These are phyloP conservation scores for Podila verticillata DNA, from an alignment of 192 early-diverging fungal species.

Conservation along the genomic window DNA sequence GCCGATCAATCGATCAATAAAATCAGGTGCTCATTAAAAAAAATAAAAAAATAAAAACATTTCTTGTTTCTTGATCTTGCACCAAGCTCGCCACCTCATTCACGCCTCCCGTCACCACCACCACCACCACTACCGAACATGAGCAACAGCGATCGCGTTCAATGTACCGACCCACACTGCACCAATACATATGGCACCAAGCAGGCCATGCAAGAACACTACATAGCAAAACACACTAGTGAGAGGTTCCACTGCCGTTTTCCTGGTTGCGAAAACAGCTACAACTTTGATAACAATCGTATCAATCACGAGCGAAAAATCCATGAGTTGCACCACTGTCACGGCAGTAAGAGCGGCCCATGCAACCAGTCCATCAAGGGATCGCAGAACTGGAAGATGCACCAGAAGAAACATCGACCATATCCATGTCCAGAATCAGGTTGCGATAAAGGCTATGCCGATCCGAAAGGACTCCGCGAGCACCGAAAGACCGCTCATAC, in stretches of 20 bases:
- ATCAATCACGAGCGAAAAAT: slow-evolving; percentile 1
- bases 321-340: slow-evolving; percentile 18
- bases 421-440: slow-evolving; percentile 16
- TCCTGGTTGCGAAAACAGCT: slow-evolving; percentile 6
- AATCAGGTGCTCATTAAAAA: too few relatives aligned
- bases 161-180: slow-evolving; percentile 21
- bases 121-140: slow-evolving; percentile 9
- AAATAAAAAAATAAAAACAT: too few relatives aligned
- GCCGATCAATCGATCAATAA: too few relatives aligned
- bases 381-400: slow-evolving; percentile 11
- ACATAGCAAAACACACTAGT: slow-evolving; percentile 17
- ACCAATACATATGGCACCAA: background rate
- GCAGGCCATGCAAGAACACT: slow-evolving; percentile 10
- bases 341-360: slow-evolving; percentile 5
- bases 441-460: slow-evolving; percentile 13
- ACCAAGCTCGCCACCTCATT: too few relatives aligned
- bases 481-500: slow-evolving; percentile 4
- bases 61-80: too few relatives aligned
- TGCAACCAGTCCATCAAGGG: slow-evolving; percentile 15
- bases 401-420: slow-evolving; percentile 14
- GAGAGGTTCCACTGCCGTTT: slow-evolving; percentile 14
- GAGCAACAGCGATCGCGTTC: slow-evolving; percentile 16
- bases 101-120: too few relatives aligned
- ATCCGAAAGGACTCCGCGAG: background rate
- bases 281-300: background rate